Evolutionary conservation across 306 rosid species (phyloP).

Genomic region (Prunus persica): Prunus_persica_NCBIv2 NC_034013.1:9362001-9362500

Average conservation of each 20-base stretch:
- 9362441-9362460: neutral
- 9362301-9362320: neutral
- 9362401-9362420: neutral
- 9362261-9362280: neutral
- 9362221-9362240: constrained; percentile 65
- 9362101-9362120: constrained; percentile 76
- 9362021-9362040: neutral
- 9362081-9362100: constrained; percentile 77
- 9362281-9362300: neutral
- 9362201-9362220: constrained; percentile 50
- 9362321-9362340: neutral
- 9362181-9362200: constrained; percentile 48
- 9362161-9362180: constrained; percentile 66
- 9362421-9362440: neutral
- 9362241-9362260: constrained; percentile 26
- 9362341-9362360: neutral
- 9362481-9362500: no score
- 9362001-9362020: constrained; percentile 36
- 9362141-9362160: constrained; percentile 56
- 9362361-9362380: neutral
- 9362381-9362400: neutral
- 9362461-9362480: no score
- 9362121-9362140: constrained; percentile 48
- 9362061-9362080: constrained; percentile 50
- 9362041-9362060: neutral